Conservation (phyloP, 2,329 filamentous ascomycete genomes). For the Leptographium procerum region DNA sequence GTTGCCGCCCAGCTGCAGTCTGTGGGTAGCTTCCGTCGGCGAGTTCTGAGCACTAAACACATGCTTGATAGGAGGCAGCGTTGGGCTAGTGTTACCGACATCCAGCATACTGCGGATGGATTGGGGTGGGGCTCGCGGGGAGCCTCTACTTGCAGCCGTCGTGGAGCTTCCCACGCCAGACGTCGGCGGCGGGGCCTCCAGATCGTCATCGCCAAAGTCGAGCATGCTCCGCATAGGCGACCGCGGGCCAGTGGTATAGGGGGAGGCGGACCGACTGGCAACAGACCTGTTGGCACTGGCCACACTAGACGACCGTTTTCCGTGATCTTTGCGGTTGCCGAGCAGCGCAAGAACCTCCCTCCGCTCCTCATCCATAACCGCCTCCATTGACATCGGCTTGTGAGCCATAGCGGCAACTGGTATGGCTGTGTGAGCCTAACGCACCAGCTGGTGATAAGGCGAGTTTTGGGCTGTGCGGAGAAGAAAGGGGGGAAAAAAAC, state of each 20-base stretch:
- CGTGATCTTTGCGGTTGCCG: constrained; percentile 16
- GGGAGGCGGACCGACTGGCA: constrained; percentile 36
- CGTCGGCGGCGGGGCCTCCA: constrained; percentile 11
- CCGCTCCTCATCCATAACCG: constrained; percentile 66
- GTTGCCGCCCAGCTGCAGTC: constrained; percentile 14
- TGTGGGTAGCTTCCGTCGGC: constrained; percentile 29
- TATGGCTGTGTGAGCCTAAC: background rate
- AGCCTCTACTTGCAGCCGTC: background rate
- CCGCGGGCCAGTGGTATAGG: constrained; percentile 39
- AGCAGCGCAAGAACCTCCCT: constrained; percentile 60
- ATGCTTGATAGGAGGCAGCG: constrained; percentile 15
- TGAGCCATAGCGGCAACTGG: constrained; percentile 19
- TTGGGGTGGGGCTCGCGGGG: constrained; percentile 27
- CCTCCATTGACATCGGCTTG: constrained; percentile 61
- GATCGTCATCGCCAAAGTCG: constrained; percentile 39
- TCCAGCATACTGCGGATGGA: constrained; percentile 43
- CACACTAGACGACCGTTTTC: background rate
- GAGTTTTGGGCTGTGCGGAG: too few species aligned
- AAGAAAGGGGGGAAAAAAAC: background rate
- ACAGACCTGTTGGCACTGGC: constrained; percentile 13
- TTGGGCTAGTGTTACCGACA: constrained; percentile 24
- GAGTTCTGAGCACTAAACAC: constrained; percentile 34
- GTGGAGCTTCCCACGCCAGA: constrained; percentile 24
- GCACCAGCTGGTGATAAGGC: too few species aligned
- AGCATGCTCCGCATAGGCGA: constrained; percentile 58